phyloP scores from a whole-genome alignment of 2,329 filamentous ascomycete species.

The Arthrobotrys megalospora region DNA sequence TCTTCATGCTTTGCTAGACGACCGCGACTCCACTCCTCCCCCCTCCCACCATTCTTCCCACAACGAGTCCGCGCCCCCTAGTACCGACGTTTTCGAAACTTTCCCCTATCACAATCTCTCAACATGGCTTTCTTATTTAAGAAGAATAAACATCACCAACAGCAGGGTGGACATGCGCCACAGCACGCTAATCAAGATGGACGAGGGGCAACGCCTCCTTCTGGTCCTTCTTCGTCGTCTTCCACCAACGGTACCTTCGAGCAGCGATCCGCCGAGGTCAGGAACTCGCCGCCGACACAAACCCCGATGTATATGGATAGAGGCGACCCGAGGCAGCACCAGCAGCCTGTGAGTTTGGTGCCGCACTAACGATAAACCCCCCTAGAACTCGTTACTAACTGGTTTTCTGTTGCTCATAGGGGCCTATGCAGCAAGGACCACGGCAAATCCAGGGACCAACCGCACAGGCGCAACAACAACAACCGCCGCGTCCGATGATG shows the following conservation, averaged over 20 bases:
- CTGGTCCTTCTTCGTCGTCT: slow-evolving; percentile 55
- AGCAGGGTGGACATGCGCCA: slow-evolving; percentile 23
- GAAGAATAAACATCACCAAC: slow-evolving; percentile 59
- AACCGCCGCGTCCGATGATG: slow-evolving; percentile 37
- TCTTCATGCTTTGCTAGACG: slow-evolving; percentile 11
- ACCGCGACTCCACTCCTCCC: not conserved
- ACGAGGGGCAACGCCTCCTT: slow-evolving; percentile 49
- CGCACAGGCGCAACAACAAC: not conserved
- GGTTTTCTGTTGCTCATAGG: slow-evolving; percentile 3
- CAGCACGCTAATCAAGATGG: slow-evolving; percentile 54
- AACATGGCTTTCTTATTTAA: slow-evolving; percentile 60
- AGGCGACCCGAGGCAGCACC: slow-evolving; percentile 52
- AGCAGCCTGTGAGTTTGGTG: slow-evolving; percentile 42
- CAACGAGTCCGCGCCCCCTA: slow-evolving; percentile 19
- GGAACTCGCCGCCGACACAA: slow-evolving; percentile 50
- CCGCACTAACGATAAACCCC: not conserved
- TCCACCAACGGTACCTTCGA: slow-evolving; percentile 52
- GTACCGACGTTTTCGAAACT: slow-evolving; percentile 21
- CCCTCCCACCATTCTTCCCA: not conserved
- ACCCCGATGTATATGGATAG: slow-evolving; percentile 52
- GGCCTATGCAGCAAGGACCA: slow-evolving; percentile 12
- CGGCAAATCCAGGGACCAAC: not conserved
- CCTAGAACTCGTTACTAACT: not conserved
- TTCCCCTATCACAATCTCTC: slow-evolving; percentile 6
- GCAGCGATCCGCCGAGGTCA: slow-evolving; percentile 39